Percentiles rank a stretch among this genome's conserved stretches.
Evolutionary conservation across 2,329 filamentous ascomycete species (phyloP).

Genomic region (Penicillium sp.): DNA sequence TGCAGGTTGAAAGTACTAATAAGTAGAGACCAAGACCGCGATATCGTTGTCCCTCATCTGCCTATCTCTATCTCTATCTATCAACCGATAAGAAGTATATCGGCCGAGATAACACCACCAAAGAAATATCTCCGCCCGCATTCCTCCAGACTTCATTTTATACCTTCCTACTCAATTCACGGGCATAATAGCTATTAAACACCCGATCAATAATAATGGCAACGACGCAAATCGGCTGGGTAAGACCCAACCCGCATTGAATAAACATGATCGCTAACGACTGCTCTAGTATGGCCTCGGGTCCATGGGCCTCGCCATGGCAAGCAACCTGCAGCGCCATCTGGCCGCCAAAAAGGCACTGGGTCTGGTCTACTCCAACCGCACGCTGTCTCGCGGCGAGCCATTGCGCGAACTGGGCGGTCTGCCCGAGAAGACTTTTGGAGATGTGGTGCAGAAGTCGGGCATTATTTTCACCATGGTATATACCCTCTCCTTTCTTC

Average conservation of each 20-base stretch:
- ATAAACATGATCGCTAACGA: slow-evolving; percentile 1
- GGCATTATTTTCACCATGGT: slow-evolving; percentile 34
- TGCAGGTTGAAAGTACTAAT: too few species aligned
- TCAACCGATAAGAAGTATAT: too few species aligned
- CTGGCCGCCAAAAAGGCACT: slow-evolving; percentile 29
- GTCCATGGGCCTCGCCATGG: slow-evolving; percentile 45
- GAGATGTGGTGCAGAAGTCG: slow-evolving; percentile 32
- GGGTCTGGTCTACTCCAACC: slow-evolving; percentile 37
- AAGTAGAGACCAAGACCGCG: too few species aligned
- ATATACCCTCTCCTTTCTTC: not conserved
- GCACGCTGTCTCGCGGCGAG: slow-evolving; percentile 38
- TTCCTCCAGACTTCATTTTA: too few species aligned
- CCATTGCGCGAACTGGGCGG: slow-evolving; percentile 34
- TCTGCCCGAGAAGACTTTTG: slow-evolving; percentile 28
- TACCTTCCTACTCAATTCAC: too few species aligned
- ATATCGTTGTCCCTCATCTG: too few species aligned
- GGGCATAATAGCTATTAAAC: not conserved
- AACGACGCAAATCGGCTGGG: slow-evolving; percentile 32
- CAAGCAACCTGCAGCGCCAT: slow-evolving; percentile 40
- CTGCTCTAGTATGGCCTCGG: slow-evolving; percentile 37
- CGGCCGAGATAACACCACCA: too few species aligned
- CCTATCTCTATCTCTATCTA: too few species aligned
- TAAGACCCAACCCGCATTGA: slow-evolving; percentile 16
- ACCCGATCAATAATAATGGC: slow-evolving; percentile 6
- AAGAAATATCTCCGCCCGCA: too few species aligned